Evolutionary conservation across 2,329 filamentous ascomycete genomes (phyloP).

Genomic region (Monilinia fructigena): DNA sequence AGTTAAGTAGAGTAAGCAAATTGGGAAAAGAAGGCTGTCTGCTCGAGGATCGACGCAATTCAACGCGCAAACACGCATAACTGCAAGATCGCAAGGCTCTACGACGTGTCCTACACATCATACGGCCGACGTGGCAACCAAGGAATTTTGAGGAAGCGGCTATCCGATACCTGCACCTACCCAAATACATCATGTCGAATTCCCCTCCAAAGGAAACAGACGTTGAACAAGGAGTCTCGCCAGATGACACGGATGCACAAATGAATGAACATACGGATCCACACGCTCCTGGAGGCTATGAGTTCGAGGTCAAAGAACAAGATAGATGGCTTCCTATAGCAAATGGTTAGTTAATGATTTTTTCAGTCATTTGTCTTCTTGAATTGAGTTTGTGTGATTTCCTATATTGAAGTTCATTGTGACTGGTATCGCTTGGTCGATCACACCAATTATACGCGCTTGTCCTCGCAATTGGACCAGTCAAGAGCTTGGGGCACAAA

Average conservation of each 20-base stretch:
- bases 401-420: conserved; percentile 37
- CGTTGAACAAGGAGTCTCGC: conserved; percentile 89
- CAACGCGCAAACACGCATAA: conserved; percentile 31
- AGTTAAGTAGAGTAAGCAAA: conserved; percentile 28
- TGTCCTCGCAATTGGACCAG: conserved; percentile 37
- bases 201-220: conserved; percentile 85
- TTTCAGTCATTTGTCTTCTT: conserved; percentile 40
- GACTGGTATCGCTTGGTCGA: conserved; percentile 51
- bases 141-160: conserved; percentile 36
- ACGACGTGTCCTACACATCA: conserved; percentile 33
- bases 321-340: conserved; percentile 99
- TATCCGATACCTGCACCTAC: conserved; percentile 45
- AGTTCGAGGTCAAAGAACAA: conserved; percentile 99
- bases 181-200: conserved; percentile 90
- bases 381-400: conserved; percentile 56
- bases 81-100: conserved; percentile 30
- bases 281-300: conserved; percentile 60
- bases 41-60: conserved; percentile 34
- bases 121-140: conserved; percentile 38
- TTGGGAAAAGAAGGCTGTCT: conserved; percentile 32
- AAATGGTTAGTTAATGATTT: conserved; percentile 79
- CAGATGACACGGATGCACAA: conserved; percentile 85
- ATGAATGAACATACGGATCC: conserved; percentile 65
- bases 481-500: conserved; percentile 38
- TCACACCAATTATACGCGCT: conserved; percentile 45